Percentiles rank a stretch among this genome's conserved stretches.
Evolutionary conservation across 768 basidiomycete species (phyloP).

Genomic region (Serendipita sp.): DNA sequence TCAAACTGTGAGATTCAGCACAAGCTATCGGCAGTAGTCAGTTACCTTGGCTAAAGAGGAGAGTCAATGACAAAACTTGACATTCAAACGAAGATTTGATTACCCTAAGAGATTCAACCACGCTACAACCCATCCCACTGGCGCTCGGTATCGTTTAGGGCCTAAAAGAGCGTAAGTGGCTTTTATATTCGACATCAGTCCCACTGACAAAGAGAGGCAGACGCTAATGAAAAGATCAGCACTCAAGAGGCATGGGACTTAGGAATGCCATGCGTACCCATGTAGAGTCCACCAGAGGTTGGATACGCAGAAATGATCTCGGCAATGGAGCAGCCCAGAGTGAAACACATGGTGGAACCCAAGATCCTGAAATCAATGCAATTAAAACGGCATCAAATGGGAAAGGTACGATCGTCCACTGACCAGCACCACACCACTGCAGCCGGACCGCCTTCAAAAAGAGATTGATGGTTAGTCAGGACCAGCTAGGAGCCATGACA

Average conservation of each 20-base stretch:
- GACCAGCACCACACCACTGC: background rate
- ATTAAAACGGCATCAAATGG: background rate
- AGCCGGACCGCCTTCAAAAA: background rate
- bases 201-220: conserved; percentile 9
- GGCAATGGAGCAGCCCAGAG: conserved; percentile 17
- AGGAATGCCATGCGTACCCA: conserved; percentile 5
- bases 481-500: no score
- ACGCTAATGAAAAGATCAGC: conserved; percentile 8
- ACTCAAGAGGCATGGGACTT: no score
- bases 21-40: background rate
- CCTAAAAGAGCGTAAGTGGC: background rate
- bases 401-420: background rate
- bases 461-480: no score
- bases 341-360: conserved; percentile 16
- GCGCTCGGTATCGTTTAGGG: background rate
- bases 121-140: conserved; percentile 34
- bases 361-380: background rate
- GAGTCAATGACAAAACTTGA: no score
- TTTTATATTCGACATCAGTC: conserved; percentile 9
- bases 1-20: background rate
- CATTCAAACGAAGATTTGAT: conserved; percentile 15
- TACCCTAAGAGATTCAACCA: conserved; percentile 67
- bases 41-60: no score
- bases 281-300: conserved; percentile 17
- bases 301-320: conserved; percentile 18